Conservation (phyloP, 1,284 basidiomycete genomes). For the Heliocybe sulcata region DNA sequence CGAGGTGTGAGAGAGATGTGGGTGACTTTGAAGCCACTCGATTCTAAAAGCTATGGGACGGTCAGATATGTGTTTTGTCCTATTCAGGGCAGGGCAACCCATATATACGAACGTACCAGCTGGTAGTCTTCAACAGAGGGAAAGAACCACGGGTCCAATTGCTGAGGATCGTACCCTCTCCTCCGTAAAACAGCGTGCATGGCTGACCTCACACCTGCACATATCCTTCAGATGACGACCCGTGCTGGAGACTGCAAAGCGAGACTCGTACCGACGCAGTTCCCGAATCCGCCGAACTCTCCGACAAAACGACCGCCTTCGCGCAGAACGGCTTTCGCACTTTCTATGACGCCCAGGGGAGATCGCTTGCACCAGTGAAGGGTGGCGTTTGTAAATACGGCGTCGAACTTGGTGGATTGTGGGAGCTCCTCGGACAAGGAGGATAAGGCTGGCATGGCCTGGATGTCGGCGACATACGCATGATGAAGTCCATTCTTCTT, state of each 20-base stretch:
- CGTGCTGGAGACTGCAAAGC: too few relatives aligned
- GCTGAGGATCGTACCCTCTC: constrained; percentile 50
- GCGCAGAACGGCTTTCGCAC: constrained; percentile 54
- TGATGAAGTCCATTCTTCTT: constrained; percentile 37
- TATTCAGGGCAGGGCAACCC: background rate
- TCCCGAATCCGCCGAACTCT: constrained; percentile 77
- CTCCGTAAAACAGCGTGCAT: constrained; percentile 47
- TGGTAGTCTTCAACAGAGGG: constrained; percentile 64
- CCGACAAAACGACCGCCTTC: constrained; percentile 63
- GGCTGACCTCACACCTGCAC: constrained; percentile 51
- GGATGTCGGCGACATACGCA: constrained; percentile 44
- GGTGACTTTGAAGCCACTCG: constrained; percentile 46
- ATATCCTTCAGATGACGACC: too few relatives aligned
- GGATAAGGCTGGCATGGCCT: constrained; percentile 30
- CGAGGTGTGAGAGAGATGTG: constrained; percentile 61
- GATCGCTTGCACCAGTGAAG: constrained; percentile 82
- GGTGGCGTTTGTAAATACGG: constrained; percentile 73
- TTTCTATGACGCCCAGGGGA: constrained; percentile 57
- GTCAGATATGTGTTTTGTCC: too few relatives aligned
- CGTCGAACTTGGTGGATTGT: constrained; percentile 35
- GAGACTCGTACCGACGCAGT: constrained; percentile 46
- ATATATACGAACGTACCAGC: constrained; percentile 30
- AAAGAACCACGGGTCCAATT: constrained; percentile 79
- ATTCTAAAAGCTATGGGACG: constrained; percentile 42
- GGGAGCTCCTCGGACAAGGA: constrained; percentile 14